A percentile compares a stretch with the other conserved stretches of the same genome.
Conservation (phyloP, 768 basidiomycete species). For the Exsudoporus frostii region DNA sequence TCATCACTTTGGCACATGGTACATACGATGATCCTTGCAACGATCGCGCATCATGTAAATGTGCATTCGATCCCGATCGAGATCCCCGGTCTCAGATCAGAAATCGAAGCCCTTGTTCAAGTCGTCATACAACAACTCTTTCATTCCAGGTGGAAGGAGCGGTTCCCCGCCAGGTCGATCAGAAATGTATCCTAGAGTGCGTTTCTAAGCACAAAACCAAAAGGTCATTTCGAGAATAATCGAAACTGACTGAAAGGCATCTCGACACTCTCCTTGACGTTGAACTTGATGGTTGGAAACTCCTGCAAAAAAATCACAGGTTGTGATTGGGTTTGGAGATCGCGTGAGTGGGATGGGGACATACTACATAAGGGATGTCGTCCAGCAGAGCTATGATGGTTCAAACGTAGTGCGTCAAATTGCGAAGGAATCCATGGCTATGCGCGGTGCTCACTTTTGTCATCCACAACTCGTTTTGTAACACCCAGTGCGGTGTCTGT, state of each 20-base stretch:
- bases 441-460: slow-evolving; percentile 49
- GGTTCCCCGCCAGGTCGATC: slow-evolving; percentile 54
- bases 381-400: slow-evolving; percentile 50
- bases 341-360: slow-evolving; percentile 17
- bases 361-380: slow-evolving; percentile 69
- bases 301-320: slow-evolving; percentile 48
- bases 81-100: background rate
- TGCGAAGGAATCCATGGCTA: background rate
- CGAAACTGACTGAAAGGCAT: slow-evolving; percentile 89
- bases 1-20: too few relatives aligned
- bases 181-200: slow-evolving; percentile 45
- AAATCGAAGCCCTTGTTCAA: slow-evolving; percentile 80
- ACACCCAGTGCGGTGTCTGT: slow-evolving; percentile 96
- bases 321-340: background rate
- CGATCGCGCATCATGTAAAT: too few relatives aligned
- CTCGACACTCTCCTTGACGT: slow-evolving; percentile 85
- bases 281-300: slow-evolving; percentile 87
- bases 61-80: background rate
- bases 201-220: background rate
- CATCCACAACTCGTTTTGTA: slow-evolving; percentile 76
- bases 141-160: slow-evolving; percentile 86
- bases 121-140: slow-evolving; percentile 77
- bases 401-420: background rate
- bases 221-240: background rate
- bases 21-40: background rate